Percentiles rank a stretch among this genome's conserved stretches.
Evolutionary conservation across 208 protist genomes (phyloP).

Genomic region (Acanthamoeba sp.): DNA sequence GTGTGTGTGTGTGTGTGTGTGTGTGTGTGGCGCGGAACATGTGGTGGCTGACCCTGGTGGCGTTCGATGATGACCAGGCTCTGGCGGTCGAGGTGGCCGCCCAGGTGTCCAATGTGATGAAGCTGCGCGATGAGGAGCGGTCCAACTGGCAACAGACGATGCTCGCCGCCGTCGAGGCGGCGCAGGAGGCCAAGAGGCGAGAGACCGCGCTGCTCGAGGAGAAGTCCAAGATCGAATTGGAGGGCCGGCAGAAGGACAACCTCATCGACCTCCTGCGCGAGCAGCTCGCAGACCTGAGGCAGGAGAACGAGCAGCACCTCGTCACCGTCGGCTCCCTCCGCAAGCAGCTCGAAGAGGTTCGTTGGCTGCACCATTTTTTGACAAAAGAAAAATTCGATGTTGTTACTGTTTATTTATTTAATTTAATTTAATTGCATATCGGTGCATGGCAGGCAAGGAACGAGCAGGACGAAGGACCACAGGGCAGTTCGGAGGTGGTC

Average conservation of each 20-base stretch:
- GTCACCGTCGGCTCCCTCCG: conserved; percentile 11
- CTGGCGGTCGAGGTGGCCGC: background rate
- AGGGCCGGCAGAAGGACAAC: conserved; percentile 9
- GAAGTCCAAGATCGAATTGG: background rate
- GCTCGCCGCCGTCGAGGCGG: background rate
- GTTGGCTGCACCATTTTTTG: too few relatives aligned
- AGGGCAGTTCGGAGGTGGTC: background rate
- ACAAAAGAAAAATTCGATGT: too few relatives aligned
- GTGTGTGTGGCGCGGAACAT: too few relatives aligned
- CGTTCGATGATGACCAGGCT: too few relatives aligned
- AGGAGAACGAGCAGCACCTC: background rate
- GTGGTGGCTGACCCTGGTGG: too few relatives aligned
- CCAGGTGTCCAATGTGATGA: background rate
- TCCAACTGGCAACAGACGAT: background rate
- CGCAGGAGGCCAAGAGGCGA: background rate
- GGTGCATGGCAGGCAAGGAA: background rate
- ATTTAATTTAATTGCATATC: background rate
- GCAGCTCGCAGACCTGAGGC: background rate
- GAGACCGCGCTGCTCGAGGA: background rate
- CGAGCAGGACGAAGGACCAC: background rate
- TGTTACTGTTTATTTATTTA: background rate
- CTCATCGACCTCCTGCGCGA: conserved; percentile 13
- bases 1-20: background rate
- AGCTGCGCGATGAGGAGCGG: conserved; percentile 11
- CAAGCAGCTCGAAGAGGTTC: background rate